These are phyloP conservation scores for Psilocybe sp. DNA, from an alignment of 768 basidiomycete genomes.

Conservation along the genomic window DNA sequence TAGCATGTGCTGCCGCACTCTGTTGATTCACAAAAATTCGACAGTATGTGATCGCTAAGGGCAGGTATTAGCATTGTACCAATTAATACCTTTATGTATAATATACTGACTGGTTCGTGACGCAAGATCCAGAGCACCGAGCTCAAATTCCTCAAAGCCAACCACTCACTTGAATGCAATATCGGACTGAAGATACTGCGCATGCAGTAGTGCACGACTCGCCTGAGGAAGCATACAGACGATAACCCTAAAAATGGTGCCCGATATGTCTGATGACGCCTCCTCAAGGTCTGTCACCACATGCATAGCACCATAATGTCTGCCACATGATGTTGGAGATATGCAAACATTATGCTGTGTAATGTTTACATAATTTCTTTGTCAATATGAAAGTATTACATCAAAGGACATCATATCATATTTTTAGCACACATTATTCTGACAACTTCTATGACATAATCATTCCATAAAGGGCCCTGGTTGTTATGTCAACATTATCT, in stretches of 20 bases:
- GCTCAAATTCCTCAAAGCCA: slow-evolving; percentile 25
- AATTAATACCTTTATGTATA: no score
- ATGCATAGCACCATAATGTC: not conserved
- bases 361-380: no score
- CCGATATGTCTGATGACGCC: not conserved
- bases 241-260: slow-evolving; percentile 12
- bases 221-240: slow-evolving; percentile 22
- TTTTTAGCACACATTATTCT: no score
- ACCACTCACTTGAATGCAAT: slow-evolving; percentile 24
- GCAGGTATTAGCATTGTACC: not conserved
- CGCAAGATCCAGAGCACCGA: slow-evolving; percentile 2
- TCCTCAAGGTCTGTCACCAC: not conserved
- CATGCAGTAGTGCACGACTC: slow-evolving; percentile 14
- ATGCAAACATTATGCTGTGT: no score
- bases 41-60: slow-evolving; percentile 9
- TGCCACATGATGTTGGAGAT: no score
- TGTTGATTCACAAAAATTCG: slow-evolving; percentile 9
- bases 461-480: no score
- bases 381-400: no score
- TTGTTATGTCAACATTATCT: no score
- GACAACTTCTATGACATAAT: no score
- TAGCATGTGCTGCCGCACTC: slow-evolving; percentile 6
- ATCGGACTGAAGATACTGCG: slow-evolving; percentile 24
- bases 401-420: no score
- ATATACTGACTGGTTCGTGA: slow-evolving; percentile 5